Conservation (phyloP, 306 rosid genomes). For the Albizia julibrissin region DNA sequence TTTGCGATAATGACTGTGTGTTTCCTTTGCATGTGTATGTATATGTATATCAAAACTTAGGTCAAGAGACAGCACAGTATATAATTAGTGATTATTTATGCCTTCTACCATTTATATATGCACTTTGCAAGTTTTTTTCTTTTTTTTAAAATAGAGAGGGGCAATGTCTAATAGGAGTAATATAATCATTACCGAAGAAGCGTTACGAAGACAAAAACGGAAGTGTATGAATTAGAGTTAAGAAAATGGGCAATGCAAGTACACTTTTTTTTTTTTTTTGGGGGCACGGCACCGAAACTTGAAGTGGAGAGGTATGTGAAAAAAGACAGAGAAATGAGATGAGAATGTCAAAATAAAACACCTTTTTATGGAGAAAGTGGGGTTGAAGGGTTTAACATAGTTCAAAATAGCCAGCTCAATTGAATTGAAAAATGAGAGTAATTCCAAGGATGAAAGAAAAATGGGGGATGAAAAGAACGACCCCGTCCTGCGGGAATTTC, state of each 20-base stretch:
- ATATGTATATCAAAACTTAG: not conserved
- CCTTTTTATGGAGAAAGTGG: not conserved
- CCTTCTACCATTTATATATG: not conserved
- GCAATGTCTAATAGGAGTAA: not conserved
- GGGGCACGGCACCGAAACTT: not conserved
- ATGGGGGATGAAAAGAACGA: slow-evolving; percentile 28
- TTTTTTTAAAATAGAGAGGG: not conserved
- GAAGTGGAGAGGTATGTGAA: not conserved
- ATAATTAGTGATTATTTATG: not conserved
- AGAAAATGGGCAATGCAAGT: not conserved
- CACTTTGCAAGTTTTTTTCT: not conserved
- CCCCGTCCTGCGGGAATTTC: slow-evolving; percentile 12
- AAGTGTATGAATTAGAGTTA: not conserved
- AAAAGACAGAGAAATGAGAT: not conserved
- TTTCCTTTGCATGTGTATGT: too few relatives aligned
- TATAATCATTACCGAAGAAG: not conserved
- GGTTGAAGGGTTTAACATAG: not conserved
- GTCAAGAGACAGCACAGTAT: not conserved
- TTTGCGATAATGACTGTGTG: not conserved
- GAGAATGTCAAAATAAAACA: not conserved
- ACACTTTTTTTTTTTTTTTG: not conserved
- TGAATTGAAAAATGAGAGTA: slow-evolving; percentile 28
- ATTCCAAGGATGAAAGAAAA: slow-evolving; percentile 31
- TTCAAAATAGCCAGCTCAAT: slow-evolving; percentile 1
- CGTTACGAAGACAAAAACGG: not conserved